Percentiles rank a stretch among this genome's conserved stretches.
Evolutionary conservation across 352 stramenopile genomes (phyloP).

Genomic region (Saprolegnia diclina): DNA sequence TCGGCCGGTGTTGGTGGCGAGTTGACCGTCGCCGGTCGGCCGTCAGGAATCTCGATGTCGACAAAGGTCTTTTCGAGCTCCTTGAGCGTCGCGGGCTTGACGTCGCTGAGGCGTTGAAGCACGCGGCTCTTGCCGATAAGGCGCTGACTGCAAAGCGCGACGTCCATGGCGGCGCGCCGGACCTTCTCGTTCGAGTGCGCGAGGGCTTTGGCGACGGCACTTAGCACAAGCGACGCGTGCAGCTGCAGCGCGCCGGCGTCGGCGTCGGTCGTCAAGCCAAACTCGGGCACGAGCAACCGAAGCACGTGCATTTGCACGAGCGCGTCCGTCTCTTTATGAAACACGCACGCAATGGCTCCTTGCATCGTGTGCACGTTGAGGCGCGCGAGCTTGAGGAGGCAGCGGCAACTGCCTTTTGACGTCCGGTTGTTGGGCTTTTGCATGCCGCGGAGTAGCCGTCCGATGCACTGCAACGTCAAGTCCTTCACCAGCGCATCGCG

Average conservation of each 20-base stretch:
- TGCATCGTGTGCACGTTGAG: constrained; percentile 63
- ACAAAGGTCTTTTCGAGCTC: constrained; percentile 83
- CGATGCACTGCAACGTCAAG: constrained; percentile 54
- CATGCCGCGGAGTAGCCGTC: constrained; percentile 58
- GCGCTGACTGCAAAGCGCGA: constrained; percentile 68
- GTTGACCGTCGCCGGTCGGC: constrained; percentile 58
- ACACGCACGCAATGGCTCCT: constrained; percentile 67
- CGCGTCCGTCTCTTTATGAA: constrained; percentile 49
- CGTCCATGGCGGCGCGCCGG: constrained; percentile 63
- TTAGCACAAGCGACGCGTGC: constrained; percentile 49
- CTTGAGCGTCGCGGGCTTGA: constrained; percentile 72
- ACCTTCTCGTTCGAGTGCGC: constrained; percentile 63
- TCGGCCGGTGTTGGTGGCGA: constrained; percentile 28
- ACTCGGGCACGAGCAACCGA: constrained; percentile 63
- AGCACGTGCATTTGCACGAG: constrained; percentile 81
- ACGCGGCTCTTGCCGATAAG: constrained; percentile 68
- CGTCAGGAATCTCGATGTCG: constrained; percentile 39
- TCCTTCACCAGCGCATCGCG: constrained; percentile 54
- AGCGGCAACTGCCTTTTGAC: constrained; percentile 67
- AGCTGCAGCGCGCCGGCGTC: constrained; percentile 33
- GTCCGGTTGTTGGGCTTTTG: constrained; percentile 73
- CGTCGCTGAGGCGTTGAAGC: constrained; percentile 57
- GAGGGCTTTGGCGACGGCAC: constrained; percentile 42
- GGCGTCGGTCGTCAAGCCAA: constrained; percentile 59
- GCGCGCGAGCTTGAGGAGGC: constrained; percentile 65